A percentile compares a stretch with the other conserved stretches of the same genome.
phyloP scores from a whole-genome alignment of 208 protist genomes.

The Trypanosomatidae sp. region DNA sequence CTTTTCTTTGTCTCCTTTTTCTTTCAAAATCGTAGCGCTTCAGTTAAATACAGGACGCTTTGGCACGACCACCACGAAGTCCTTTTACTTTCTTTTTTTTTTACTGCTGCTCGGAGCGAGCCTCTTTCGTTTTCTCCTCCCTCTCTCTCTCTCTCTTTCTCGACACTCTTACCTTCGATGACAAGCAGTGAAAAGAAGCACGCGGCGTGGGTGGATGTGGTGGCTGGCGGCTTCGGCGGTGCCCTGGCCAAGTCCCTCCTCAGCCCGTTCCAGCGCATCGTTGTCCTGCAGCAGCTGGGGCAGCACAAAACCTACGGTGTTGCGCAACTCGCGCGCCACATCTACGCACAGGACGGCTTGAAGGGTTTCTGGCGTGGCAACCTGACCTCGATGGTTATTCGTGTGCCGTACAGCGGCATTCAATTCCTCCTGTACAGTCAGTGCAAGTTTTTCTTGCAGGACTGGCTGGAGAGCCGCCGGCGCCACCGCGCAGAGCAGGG shows the following conservation, averaged over 20 bases:
- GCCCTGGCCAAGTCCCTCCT: conserved; percentile 81
- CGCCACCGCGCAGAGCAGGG: neutral
- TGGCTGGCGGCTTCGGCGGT: conserved; percentile 75
- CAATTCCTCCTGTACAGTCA: conserved; percentile 83
- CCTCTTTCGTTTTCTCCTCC: neutral
- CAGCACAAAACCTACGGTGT: conserved; percentile 56
- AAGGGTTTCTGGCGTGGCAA: conserved; percentile 88
- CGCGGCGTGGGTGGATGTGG: conserved; percentile 74
- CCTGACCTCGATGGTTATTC: conserved; percentile 87
- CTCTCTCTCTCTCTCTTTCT: neutral
- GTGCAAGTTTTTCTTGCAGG: conserved; percentile 82
- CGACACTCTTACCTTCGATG: conserved; percentile 1
- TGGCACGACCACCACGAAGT: too few species aligned
- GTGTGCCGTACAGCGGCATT: conserved; percentile 88
- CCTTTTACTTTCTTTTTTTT: too few species aligned
- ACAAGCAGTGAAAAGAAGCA: conserved; percentile 70
- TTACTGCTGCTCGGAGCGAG: too few species aligned
- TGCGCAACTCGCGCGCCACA: conserved; percentile 38
- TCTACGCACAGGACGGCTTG: conserved; percentile 62
- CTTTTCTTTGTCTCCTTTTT: too few species aligned
- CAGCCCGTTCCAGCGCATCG: conserved; percentile 83
- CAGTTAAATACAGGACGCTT: too few species aligned
- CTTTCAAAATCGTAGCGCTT: too few species aligned
- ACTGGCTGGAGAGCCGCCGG: conserved; percentile 34
- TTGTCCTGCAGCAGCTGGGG: conserved; percentile 84